Percentiles rank a stretch among this genome's conserved stretches.
These are phyloP conservation scores for Astragalus glycyphyllos DNA, from an alignment of 306 rosid species.

Conservation along the genomic window DNA sequence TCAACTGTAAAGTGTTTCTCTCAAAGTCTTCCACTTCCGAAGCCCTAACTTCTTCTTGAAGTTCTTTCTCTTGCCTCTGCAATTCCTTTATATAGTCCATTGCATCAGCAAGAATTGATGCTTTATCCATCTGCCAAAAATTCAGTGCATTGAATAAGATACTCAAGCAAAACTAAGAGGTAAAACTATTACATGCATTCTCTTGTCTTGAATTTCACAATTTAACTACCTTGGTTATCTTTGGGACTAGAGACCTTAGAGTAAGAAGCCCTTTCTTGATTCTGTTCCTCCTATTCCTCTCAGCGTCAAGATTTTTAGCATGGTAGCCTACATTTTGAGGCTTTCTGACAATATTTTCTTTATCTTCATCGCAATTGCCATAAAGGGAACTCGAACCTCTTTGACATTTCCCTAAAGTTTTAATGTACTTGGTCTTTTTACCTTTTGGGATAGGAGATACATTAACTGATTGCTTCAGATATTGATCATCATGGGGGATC, in stretches of 20 bases:
- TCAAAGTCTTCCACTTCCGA: constrained; percentile 56
- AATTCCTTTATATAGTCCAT: constrained; percentile 70
- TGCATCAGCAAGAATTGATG: constrained; percentile 73
- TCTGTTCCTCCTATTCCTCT: constrained; percentile 84
- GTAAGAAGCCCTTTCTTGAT: constrained; percentile 58
- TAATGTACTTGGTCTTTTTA: constrained; percentile 32
- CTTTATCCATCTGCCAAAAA: constrained; percentile 72
- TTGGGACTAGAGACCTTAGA: constrained; percentile 83
- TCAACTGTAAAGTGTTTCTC: constrained; percentile 40
- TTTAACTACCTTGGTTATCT: constrained; percentile 74
- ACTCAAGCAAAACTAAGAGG: constrained; percentile 26
- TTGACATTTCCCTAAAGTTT: constrained; percentile 42
- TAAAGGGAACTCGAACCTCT: constrained; percentile 37
- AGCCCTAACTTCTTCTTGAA: constrained; percentile 55
- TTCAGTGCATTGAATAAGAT: constrained; percentile 8
- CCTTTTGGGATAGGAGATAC: constrained; percentile 39
- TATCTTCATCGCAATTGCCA: constrained; percentile 46
- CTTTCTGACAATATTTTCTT: constrained; percentile 37
- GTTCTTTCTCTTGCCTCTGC: constrained; percentile 52
- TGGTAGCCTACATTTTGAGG: constrained; percentile 47
- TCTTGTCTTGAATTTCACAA: constrained; percentile 8
- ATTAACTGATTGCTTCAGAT: constrained; percentile 38
- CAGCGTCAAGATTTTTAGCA: constrained; percentile 75
- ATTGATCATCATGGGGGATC: constrained; percentile 38
- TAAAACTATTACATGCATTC: neutral